Base-by-base conservation (phyloP, 1,139 yeast genomes). In the Trichomonascaceae sp. region DNA sequence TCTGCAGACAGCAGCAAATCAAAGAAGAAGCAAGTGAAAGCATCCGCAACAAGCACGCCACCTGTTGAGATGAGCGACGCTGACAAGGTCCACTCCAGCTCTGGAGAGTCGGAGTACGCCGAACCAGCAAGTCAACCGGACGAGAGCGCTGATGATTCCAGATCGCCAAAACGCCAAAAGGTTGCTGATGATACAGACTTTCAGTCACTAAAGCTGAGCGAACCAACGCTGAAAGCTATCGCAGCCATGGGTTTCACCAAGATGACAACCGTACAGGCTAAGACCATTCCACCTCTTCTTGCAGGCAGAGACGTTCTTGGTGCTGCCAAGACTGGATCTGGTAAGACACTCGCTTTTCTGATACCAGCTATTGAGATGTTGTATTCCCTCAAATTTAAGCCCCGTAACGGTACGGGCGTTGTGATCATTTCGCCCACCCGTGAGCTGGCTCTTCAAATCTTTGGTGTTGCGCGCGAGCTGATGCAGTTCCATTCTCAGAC, bases 271-370 rank as follows among this genome's bases (percentile, higher is more conserved):
- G 96, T 87, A 11, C 98, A 87, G 60, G 80, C 93, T 26, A 76
- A 85, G 57, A 84, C 97, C 13, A 87, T 87, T 38, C 97, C 97
- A 5, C 96, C 97, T 13, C 65, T 89, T 44, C 64, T 87, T 47
- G 95, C 97, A 0, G 97, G 98, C 29, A 73, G 87, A 48, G 97
- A 87, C 60, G 96, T 87, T 17, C 69, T 87, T 37, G 97, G 96
- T 46, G 96, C 97, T 34, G 98, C 98, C 37, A 87, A 89, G 62
- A 89, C 98, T 1, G 98, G 98, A 31, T 85, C 96, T 1, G 98
- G 98, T 56, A 89, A 89, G 62, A 89, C 98, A 1, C 66, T 92
- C 43, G 97, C 99, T 4, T 89, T 92, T 51, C 66, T 92, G 49
- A 69, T 89, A 39, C 99, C 99, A 8, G 96, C 97, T 29, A 76